Evolutionary conservation across 345 rosid species (phyloP).

Genomic region (Cochlearia excelsa): DNA sequence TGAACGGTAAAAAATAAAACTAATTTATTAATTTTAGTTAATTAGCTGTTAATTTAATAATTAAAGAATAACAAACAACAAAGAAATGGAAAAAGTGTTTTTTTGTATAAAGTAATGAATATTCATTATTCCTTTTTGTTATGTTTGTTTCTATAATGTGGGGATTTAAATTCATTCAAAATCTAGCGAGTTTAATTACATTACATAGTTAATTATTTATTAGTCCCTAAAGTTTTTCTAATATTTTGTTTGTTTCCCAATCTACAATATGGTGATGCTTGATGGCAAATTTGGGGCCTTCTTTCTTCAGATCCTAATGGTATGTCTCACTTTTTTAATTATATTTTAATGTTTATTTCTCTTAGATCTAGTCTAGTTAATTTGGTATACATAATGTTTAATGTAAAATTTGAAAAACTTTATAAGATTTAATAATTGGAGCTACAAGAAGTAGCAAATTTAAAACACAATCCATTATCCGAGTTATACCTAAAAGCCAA

Average conservation of each 20-base stretch:
- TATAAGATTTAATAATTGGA: background rate
- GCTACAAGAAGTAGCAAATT: too few relatives aligned
- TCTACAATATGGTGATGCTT: constrained; percentile 26
- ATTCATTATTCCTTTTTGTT: too few relatives aligned
- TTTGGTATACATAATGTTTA: too few relatives aligned
- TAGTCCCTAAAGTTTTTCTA: constrained; percentile 17
- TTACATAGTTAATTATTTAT: background rate
- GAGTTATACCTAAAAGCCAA: background rate
- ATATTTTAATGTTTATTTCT: background rate
- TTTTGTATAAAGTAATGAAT: too few relatives aligned
- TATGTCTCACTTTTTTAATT: constrained; percentile 35
- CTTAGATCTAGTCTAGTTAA: background rate
- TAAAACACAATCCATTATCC: background rate
- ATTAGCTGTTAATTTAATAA: constrained; percentile 16
- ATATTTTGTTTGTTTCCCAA: constrained; percentile 10
- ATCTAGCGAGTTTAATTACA: background rate
- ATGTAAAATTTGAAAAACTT: too few relatives aligned
- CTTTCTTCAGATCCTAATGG: constrained; percentile 86
- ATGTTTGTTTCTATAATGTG: too few relatives aligned
- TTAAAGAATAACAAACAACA: background rate
- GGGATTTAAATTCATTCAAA: too few relatives aligned
- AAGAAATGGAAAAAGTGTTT: constrained; percentile 10
- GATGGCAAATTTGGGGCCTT: constrained; percentile 24
- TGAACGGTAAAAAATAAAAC: constrained; percentile 66
- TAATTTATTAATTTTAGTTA: background rate